These are phyloP conservation scores for Salvia sclarea DNA, from an alignment of 305 asterid genomes.

Conservation along the genomic window DNA sequence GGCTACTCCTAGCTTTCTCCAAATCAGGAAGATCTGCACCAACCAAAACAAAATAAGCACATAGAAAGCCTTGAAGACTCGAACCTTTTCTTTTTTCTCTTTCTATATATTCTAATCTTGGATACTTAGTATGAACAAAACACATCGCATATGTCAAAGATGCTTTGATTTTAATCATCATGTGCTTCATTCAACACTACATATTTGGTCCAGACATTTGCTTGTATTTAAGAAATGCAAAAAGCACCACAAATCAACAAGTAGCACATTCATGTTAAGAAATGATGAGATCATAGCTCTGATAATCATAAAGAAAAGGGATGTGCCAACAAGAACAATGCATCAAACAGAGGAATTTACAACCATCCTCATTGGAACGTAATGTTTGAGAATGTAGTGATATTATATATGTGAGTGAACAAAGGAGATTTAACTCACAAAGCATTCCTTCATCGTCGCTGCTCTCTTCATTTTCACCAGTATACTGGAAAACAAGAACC, in stretches of 20 bases:
- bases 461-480: conserved; percentile 66
- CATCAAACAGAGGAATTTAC: conserved; percentile 1
- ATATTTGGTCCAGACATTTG: neutral
- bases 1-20: conserved; percentile 69
- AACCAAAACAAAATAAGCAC: conserved; percentile 19
- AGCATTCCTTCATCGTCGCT: conserved; percentile 93
- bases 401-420: neutral
- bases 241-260: neutral
- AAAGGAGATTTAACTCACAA: conserved; percentile 53
- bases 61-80: neutral
- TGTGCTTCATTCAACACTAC: neutral
- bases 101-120: neutral
- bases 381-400: neutral
- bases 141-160: neutral
- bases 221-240: neutral
- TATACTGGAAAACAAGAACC: conserved; percentile 45
- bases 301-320: neutral
- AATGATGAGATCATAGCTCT: conserved; percentile 20
- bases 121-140: neutral
- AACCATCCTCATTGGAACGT: neutral
- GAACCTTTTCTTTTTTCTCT: neutral
- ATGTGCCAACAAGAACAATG: conserved; percentile 10
- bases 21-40: conserved; percentile 87
- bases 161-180: neutral
- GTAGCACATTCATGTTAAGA: neutral